Conservation (phyloP, 1,139 yeast species). For the Blastobotrys petasosporus region DNA sequence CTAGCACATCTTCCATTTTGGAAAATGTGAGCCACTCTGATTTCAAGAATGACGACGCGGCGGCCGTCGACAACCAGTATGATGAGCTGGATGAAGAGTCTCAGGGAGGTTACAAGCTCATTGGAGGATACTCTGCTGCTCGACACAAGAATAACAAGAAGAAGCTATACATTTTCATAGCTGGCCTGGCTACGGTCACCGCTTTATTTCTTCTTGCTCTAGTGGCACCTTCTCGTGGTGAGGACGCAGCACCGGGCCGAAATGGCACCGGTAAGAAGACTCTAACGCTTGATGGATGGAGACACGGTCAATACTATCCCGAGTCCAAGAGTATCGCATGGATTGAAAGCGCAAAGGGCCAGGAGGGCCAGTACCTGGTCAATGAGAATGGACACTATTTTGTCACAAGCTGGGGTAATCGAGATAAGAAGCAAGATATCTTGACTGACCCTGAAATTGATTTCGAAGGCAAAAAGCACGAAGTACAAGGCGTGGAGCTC, state of each 20-base stretch:
- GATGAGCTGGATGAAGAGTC: too few species aligned
- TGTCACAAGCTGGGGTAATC: constrained; percentile 25
- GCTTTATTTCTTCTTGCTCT: too few species aligned
- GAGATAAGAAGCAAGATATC: constrained; percentile 18
- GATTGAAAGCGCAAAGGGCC: constrained; percentile 22
- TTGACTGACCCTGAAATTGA: constrained; percentile 17
- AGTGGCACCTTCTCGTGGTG: too few species aligned
- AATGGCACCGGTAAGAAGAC: constrained; percentile 3
- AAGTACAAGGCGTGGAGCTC: constrained; percentile 27
- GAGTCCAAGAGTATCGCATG: constrained; percentile 21
- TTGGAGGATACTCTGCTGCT: too few species aligned
- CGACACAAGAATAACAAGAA: too few species aligned
- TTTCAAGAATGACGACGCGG: constrained; percentile 1
- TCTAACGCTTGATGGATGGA: constrained; percentile 24
- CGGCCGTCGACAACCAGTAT: too few species aligned
- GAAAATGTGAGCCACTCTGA: constrained; percentile 9
- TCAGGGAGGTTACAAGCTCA: too few species aligned
- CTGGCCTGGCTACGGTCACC: too few species aligned
- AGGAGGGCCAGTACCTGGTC: constrained; percentile 28
- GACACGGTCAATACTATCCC: constrained; percentile 27
- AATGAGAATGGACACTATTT: constrained; percentile 17
- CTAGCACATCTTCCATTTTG: constrained; percentile 14
- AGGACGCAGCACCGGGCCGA: too few species aligned
- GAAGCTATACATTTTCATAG: too few species aligned
- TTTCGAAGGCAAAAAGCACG: constrained; percentile 18